phyloP scores from a whole-genome alignment of 2,329 filamentous ascomycete species.

The Mollisia scopiformis region DNA sequence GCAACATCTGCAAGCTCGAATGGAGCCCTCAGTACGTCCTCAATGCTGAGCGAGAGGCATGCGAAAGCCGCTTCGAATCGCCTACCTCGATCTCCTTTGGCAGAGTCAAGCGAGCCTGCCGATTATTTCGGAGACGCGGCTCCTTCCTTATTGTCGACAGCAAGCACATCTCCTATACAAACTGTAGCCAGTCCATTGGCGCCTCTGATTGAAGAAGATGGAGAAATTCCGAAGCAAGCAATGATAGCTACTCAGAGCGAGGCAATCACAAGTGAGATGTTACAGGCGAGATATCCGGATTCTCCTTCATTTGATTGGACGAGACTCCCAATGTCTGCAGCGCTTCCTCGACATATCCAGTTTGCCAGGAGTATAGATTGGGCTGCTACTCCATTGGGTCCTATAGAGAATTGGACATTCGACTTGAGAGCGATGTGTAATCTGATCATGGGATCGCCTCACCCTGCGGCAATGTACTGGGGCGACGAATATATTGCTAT shows the following conservation, averaged over 20 bases:
- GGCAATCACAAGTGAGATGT: slow-evolving; percentile 14
- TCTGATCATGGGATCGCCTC: slow-evolving; percentile 77
- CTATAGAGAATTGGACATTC: slow-evolving; percentile 72
- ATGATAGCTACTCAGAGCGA: slow-evolving; percentile 21
- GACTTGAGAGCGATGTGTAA: slow-evolving; percentile 81
- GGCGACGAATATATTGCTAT: slow-evolving; percentile 69
- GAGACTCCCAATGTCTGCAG: slow-evolving; percentile 63
- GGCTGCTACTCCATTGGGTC: slow-evolving; percentile 72
- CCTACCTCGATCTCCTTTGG: slow-evolving; percentile 18
- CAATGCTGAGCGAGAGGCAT: slow-evolving; percentile 22
- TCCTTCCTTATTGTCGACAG: background rate
- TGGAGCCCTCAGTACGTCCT: slow-evolving; percentile 22
- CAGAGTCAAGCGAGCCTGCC: slow-evolving; percentile 18
- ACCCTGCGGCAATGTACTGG: slow-evolving; percentile 81
- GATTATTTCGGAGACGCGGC: slow-evolving; percentile 35
- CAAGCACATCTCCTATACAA: slow-evolving; percentile 2
- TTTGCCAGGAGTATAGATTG: slow-evolving; percentile 76
- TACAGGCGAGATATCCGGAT: slow-evolving; percentile 19
- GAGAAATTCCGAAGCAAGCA: slow-evolving; percentile 18
- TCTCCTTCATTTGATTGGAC: slow-evolving; percentile 78
- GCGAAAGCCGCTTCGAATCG: slow-evolving; percentile 1
- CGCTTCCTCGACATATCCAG: slow-evolving; percentile 70
- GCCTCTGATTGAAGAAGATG: background rate
- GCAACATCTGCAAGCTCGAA: slow-evolving; percentile 24
- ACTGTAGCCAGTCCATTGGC: slow-evolving; percentile 5